These are phyloP conservation scores for Claviceps pazoutovae DNA, from an alignment of 2,329 filamentous ascomycete species.

Conservation along the genomic window DNA sequence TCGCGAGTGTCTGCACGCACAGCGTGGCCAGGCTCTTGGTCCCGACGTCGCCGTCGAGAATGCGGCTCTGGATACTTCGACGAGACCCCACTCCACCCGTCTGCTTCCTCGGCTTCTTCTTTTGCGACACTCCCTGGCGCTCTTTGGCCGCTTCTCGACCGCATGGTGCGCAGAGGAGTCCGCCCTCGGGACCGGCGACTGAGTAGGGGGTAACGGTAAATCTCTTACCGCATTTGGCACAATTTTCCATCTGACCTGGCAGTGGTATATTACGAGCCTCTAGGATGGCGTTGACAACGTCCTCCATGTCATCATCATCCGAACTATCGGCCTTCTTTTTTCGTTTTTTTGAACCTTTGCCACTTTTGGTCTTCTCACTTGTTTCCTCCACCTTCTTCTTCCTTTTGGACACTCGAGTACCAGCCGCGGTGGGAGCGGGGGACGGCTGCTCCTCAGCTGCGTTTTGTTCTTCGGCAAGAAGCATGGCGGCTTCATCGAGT, in stretches of 20 bases:
- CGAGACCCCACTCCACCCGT: slow-evolving; percentile 44
- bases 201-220: slow-evolving; percentile 91
- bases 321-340: slow-evolving; percentile 26
- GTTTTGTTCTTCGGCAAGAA: slow-evolving; percentile 10
- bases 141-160: slow-evolving; percentile 61
- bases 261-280: slow-evolving; percentile 36
- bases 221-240: slow-evolving; percentile 69
- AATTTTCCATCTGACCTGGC: slow-evolving; percentile 83
- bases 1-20: slow-evolving; percentile 48
- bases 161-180: slow-evolving; percentile 72
- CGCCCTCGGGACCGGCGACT: slow-evolving; percentile 66
- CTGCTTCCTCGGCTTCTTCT: slow-evolving; percentile 34
- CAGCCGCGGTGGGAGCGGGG: slow-evolving; percentile 12
- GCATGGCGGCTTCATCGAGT: slow-evolving; percentile 4
- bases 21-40: slow-evolving; percentile 54
- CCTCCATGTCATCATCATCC: slow-evolving; percentile 31
- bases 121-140: slow-evolving; percentile 23
- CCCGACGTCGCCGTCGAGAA: slow-evolving; percentile 63
- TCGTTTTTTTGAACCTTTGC: slow-evolving; percentile 42
- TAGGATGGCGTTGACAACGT: slow-evolving; percentile 34
- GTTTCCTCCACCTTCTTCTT: slow-evolving; percentile 36
- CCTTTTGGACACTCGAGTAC: slow-evolving; percentile 19
- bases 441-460: slow-evolving; percentile 14
- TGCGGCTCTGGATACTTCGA: slow-evolving; percentile 67
- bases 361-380: slow-evolving; percentile 47